These are phyloP conservation scores for Fusarium lateritium DNA, from an alignment of 2,329 filamentous ascomycete genomes.

Conservation along the genomic window DNA sequence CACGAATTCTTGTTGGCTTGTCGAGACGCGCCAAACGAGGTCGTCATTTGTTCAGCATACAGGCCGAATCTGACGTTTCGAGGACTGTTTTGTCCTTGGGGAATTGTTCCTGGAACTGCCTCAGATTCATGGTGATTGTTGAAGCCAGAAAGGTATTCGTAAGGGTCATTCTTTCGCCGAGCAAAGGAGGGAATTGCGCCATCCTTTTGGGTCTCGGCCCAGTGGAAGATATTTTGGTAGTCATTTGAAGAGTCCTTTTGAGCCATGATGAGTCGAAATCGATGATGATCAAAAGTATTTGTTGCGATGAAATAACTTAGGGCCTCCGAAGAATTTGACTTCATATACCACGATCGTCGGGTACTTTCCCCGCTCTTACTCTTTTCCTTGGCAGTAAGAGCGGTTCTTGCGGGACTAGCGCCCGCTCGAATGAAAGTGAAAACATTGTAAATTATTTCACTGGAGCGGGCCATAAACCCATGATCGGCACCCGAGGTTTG, in stretches of 20 bases:
- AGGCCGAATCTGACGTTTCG: slow-evolving; percentile 57
- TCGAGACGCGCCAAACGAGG: slow-evolving; percentile 53
- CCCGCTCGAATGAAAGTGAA: not conserved
- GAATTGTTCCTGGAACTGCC: slow-evolving; percentile 62
- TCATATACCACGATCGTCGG: not conserved
- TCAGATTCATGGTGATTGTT: slow-evolving; percentile 63
- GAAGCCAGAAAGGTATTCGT: slow-evolving; percentile 70
- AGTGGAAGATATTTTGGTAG: slow-evolving; percentile 68
- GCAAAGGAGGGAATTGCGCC: slow-evolving; percentile 68
- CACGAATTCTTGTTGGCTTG: slow-evolving; percentile 52
- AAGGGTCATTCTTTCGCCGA: slow-evolving; percentile 57
- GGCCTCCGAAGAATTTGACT: not conserved
- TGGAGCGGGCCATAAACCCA: slow-evolving; percentile 3
- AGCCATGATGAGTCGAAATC: slow-evolving; percentile 8
- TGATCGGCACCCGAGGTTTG: slow-evolving; percentile 7
- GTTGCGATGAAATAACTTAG: no score
- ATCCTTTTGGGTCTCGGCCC: slow-evolving; percentile 73
- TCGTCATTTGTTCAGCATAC: slow-evolving; percentile 62
- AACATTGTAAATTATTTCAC: not conserved
- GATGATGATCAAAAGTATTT: no score
- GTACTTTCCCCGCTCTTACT: slow-evolving; percentile 1
- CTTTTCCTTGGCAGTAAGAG: not conserved
- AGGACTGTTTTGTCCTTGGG: slow-evolving; percentile 62
- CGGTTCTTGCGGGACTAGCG: not conserved
- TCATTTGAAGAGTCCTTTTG: slow-evolving; percentile 47